Evolutionary conservation across 352 stramenopile species (phyloP), one percentile per base, ranked within the genome.

Genomic region (Pythium apleroticum): DNA sequence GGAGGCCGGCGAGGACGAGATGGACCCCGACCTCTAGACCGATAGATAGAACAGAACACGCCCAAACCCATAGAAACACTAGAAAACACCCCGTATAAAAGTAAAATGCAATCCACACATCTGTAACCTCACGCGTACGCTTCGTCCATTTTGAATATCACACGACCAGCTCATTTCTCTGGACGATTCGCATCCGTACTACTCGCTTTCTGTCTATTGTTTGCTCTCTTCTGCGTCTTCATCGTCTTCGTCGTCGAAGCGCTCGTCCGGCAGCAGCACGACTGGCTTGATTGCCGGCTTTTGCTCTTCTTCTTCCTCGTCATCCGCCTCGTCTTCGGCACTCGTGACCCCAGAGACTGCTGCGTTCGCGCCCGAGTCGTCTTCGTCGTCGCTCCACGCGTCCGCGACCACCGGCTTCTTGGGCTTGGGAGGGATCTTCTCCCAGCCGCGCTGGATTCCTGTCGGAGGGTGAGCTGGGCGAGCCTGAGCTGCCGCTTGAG

Each of bases 331-430:
- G n/a, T 69, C 54, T 7, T 57, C 28, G 27, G 6, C 27, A 25
- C 43, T 37, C 1, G 60, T 20, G 7, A 19, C 41, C 35, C 0
- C 25, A n/a, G 28, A 24, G 10, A 27, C 30, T 11, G 35, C 19
- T 20, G 20, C 31, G 28, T 17, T 25, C 3, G 14, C 20, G 4
- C 3, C 28, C 17, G 25, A 25, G 20, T 68, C 72, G 5, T 78
- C 71, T 43, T 91, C 84, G 19, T 92, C 85, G 35, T 94, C 83
- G 67, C 86, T 94, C 86, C 86, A 94, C 0, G 86, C 84, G 64
- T 94, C 86, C 3, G 65, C 70, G 35, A 91, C 58, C 57, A 80
- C 69, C 6, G 77, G 75, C 10, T 66, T 57, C 25, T 72, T 73
- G 12, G 69, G 73, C 58, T 73, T 76, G 1, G 58, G 54, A 31